phyloP scores from a whole-genome alignment of 139 green algal species.

The Micractinium sp. region DNA sequence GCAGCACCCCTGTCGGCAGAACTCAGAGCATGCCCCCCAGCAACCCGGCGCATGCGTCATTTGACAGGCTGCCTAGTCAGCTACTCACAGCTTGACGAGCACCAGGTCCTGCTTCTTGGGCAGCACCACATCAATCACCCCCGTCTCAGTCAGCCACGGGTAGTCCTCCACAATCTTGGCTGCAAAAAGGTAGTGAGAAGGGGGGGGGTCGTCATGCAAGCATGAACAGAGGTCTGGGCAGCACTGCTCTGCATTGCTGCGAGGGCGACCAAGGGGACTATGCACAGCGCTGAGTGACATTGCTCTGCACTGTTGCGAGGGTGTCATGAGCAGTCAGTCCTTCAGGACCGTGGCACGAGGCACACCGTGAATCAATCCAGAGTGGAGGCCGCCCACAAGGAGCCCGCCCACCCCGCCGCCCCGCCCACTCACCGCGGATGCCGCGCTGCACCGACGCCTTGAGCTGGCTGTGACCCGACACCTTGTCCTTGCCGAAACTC shows the following conservation, averaged over 20 bases:
- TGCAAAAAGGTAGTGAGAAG: slow-evolving; percentile 49
- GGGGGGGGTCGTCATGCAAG: not conserved
- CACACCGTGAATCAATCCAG: no score
- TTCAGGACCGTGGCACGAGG: no score
- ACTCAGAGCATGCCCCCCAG: no score
- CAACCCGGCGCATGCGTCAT: no score
- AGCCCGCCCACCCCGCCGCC: no score
- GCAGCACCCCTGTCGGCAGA: no score
- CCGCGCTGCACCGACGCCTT: slow-evolving; percentile 52
- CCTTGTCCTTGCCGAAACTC: slow-evolving; percentile 48
- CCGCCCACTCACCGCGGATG: slow-evolving; percentile 35
- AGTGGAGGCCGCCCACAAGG: no score
- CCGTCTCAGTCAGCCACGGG: slow-evolving; percentile 80
- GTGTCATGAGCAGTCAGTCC: no score
- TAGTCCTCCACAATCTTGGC: slow-evolving; percentile 88
- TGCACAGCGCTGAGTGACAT: no score
- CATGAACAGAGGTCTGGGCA: not conserved
- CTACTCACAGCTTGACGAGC: slow-evolving; percentile 76
- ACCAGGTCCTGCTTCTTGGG: slow-evolving; percentile 94
- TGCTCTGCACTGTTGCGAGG: no score
- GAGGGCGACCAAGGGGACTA: no score
- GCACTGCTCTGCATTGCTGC: not conserved
- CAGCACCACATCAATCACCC: slow-evolving; percentile 89
- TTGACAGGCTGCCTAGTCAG: not conserved
- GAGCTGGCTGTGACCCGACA: slow-evolving; percentile 41